phyloP scores from a whole-genome alignment of 1,284 basidiomycete genomes.

The Ceratobasidium sp. region DNA sequence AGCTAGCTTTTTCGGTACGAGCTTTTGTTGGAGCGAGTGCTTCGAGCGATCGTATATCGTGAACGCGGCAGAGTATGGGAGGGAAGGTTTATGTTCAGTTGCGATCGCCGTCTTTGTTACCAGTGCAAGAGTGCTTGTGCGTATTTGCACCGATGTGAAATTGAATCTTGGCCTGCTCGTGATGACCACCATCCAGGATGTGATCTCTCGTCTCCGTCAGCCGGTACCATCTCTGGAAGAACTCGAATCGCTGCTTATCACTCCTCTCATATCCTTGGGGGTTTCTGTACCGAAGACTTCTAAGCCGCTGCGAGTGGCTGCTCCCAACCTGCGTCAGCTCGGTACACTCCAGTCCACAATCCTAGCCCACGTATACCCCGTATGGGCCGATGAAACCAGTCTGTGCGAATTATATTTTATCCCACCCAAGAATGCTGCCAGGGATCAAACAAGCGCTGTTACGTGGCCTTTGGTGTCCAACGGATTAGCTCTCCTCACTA shows the following conservation, averaged over 20 bases:
- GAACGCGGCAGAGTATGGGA: too few species aligned
- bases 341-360: conserved; percentile 23
- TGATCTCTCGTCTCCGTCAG: conserved; percentile 19
- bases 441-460: neutral
- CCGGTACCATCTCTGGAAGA: conserved; percentile 20
- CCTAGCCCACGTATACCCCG: conserved; percentile 10
- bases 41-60: too few species aligned
- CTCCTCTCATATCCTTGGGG: conserved; percentile 10
- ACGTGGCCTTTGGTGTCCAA: neutral
- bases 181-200: conserved; percentile 34
- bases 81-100: too few species aligned
- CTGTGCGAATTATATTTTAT: conserved; percentile 7
- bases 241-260: conserved; percentile 7
- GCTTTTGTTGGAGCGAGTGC: too few species aligned
- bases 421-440: neutral
- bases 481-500: neutral
- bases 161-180: too few species aligned
- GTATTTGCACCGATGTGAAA: too few species aligned
- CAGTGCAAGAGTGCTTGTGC: too few species aligned
- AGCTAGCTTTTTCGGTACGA: too few species aligned
- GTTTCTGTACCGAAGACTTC: neutral
- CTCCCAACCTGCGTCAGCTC: conserved; percentile 5
- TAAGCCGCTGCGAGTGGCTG: neutral
- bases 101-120: too few species aligned
- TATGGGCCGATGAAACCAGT: conserved; percentile 1